Percentiles rank a stretch among this genome's conserved stretches.
Conservation (phyloP, 768 basidiomycete species). For the Leccinum incarnatum region DNA sequence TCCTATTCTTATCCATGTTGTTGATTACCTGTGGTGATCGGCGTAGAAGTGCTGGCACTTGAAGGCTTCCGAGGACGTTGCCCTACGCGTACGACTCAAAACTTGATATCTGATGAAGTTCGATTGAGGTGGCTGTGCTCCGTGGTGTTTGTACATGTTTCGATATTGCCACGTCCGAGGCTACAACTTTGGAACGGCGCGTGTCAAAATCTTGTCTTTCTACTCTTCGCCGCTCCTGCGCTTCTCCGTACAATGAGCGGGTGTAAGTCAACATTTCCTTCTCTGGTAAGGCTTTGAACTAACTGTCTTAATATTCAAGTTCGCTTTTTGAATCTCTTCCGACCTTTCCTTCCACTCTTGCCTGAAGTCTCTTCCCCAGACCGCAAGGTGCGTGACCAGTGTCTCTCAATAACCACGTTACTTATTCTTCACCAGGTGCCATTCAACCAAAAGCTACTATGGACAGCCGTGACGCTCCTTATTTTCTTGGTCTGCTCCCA, state of each 20-base stretch:
- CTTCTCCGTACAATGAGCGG: slow-evolving; percentile 64
- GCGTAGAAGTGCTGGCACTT: background rate
- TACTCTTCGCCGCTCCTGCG: slow-evolving; percentile 22
- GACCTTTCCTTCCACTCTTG: slow-evolving; percentile 94
- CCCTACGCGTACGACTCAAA: too few species aligned
- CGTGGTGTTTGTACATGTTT: slow-evolving; percentile 25
- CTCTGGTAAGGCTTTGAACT: background rate
- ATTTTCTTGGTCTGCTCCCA: slow-evolving; percentile 99
- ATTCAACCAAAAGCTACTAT: slow-evolving; percentile 98
- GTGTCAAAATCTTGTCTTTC: slow-evolving; percentile 21
- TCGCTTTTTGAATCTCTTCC: slow-evolving; percentile 96
- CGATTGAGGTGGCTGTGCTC: slow-evolving; percentile 16
- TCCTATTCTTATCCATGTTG: background rate
- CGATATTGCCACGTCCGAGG: slow-evolving; percentile 30
- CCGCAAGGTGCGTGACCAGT: slow-evolving; percentile 67
- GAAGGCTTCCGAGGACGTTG: background rate
- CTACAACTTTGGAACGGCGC: slow-evolving; percentile 16
- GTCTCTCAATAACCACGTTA: background rate
- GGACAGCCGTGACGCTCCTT: slow-evolving; percentile 98
- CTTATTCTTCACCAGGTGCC: slow-evolving; percentile 60
- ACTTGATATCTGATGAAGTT: too few species aligned
- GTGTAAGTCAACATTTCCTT: slow-evolving; percentile 48
- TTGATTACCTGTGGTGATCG: background rate
- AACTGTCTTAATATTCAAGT: slow-evolving; percentile 37
- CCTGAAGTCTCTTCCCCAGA: slow-evolving; percentile 98